A percentile compares a stretch with the other conserved stretches of the same genome.
Evolutionary conservation across 306 rosid genomes (phyloP).

Genomic region (Parietaria judaica): DNA sequence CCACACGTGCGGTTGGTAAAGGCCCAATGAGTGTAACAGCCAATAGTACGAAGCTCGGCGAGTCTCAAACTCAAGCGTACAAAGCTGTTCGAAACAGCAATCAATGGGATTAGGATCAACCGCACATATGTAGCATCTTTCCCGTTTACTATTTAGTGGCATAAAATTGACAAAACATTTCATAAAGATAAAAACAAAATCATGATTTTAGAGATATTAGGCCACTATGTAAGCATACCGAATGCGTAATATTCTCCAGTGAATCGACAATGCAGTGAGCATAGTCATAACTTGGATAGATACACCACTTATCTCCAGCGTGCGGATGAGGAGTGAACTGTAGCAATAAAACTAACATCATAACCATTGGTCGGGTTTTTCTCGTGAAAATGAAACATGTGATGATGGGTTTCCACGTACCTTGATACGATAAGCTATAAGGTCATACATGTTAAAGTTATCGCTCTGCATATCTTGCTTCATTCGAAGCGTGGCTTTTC

Average conservation of each 20-base stretch:
- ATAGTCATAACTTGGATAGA: slow-evolving; percentile 96
- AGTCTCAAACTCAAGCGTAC: slow-evolving; percentile 97
- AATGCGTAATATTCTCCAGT: slow-evolving; percentile 91
- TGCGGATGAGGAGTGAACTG: slow-evolving; percentile 97
- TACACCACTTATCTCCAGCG: slow-evolving; percentile 99
- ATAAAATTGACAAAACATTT: too few relatives aligned
- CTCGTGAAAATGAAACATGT: slow-evolving; percentile 7
- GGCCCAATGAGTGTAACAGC: slow-evolving; percentile 64
- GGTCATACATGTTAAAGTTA: slow-evolving; percentile 92
- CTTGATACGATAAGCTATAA: slow-evolving; percentile 94
- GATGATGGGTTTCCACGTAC: slow-evolving; percentile 23
- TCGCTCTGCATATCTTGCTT: slow-evolving; percentile 99
- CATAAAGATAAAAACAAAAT: too few relatives aligned
- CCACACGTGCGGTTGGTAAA: slow-evolving; percentile 94
- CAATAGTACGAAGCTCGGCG: slow-evolving; percentile 97
- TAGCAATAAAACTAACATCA: slow-evolving; percentile 19
- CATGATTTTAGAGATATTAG: too few relatives aligned
- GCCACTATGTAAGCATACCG: slow-evolving; percentile 40
- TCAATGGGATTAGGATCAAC: too few relatives aligned
- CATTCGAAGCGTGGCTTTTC: slow-evolving; percentile 96
- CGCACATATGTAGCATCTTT: background rate
- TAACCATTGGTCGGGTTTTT: slow-evolving; percentile 2
- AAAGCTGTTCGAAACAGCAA: slow-evolving; percentile 42
- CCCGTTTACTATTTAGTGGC: too few relatives aligned
- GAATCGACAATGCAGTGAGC: slow-evolving; percentile 98